Evolutionary conservation across 176 grass and related monocot genomes (phyloP).

Genomic region (bread wheat (Triticum aestivum)): DNA sequence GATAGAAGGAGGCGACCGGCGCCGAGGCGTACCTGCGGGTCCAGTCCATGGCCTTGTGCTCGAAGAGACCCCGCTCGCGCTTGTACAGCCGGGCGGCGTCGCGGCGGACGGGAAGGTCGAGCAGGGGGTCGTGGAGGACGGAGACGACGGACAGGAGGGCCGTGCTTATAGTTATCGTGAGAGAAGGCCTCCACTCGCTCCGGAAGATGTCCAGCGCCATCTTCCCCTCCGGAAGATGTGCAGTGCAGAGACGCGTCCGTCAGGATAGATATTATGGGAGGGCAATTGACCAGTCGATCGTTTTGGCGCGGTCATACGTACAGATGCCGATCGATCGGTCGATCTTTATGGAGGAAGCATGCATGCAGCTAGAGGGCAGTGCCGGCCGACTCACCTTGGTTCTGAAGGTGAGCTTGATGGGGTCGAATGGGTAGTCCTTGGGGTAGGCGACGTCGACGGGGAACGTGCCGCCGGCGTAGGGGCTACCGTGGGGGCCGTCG

Average conservation of each 20-base stretch:
- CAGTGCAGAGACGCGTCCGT: no score
- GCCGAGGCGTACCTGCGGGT: slow-evolving; percentile 18
- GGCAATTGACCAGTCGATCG: neutral
- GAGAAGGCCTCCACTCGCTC: neutral
- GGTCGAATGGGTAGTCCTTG: neutral
- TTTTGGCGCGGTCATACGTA: no score
- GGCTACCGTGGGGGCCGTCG: slow-evolving; percentile 35
- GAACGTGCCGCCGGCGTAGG: slow-evolving; percentile 44
- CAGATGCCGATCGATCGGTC: no score
- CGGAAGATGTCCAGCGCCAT: slow-evolving; percentile 8
- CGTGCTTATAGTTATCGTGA: neutral
- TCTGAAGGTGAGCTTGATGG: slow-evolving; percentile 37
- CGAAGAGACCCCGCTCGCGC: neutral
- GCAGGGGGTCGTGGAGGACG: slow-evolving; percentile 26
- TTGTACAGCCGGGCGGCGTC: neutral
- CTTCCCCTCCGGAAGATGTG: neutral
- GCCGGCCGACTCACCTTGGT: slow-evolving; percentile 3
- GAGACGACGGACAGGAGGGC: neutral
- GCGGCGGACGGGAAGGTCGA: neutral
- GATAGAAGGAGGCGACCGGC: slow-evolving; percentile 18
- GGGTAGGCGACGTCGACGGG: neutral
- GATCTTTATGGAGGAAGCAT: neutral
- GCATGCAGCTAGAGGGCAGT: no score
- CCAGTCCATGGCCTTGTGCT: neutral
- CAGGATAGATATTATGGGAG: neutral